phyloP scores from a whole-genome alignment of 805 yeast genomes.

The Blastobotrys terrestris region DNA sequence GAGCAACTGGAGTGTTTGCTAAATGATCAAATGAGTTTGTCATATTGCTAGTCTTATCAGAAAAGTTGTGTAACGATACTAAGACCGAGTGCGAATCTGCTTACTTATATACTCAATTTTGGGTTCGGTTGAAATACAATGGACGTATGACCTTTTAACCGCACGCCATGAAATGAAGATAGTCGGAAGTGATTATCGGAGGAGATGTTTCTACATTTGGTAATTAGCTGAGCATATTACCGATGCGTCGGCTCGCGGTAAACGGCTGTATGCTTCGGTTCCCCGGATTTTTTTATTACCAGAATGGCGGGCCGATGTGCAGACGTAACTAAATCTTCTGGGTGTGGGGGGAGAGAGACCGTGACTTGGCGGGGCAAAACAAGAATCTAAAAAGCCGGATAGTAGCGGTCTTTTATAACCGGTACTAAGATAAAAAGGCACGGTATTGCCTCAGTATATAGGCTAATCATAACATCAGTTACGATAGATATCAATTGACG shows the following conservation, averaged over 20 bases:
- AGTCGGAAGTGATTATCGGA: background rate
- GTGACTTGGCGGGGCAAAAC: too few species aligned
- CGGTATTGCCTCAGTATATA: background rate
- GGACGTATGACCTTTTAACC: background rate
- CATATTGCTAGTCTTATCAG: background rate
- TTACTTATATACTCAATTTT: background rate
- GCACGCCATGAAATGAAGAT: background rate
- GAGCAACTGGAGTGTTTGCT: background rate
- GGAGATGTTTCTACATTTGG: background rate
- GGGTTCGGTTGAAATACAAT: background rate
- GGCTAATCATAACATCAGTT: background rate
- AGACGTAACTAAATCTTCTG: too few species aligned
- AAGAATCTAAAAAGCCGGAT: too few species aligned
- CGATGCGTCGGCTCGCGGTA: too few species aligned
- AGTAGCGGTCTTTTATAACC: background rate
- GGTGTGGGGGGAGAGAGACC: too few species aligned
- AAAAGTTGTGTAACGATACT: background rate
- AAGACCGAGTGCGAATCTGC: background rate
- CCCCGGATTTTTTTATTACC: too few species aligned
- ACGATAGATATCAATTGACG: too few species aligned
- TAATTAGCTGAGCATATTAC: background rate
- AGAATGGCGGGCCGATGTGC: too few species aligned
- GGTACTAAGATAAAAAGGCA: background rate
- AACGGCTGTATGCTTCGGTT: too few species aligned
- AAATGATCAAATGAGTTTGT: background rate